Evolutionary conservation across 2,329 filamentous ascomycete genomes (phyloP).

Genomic region (Neofusicoccum kwambonambiense): DNA sequence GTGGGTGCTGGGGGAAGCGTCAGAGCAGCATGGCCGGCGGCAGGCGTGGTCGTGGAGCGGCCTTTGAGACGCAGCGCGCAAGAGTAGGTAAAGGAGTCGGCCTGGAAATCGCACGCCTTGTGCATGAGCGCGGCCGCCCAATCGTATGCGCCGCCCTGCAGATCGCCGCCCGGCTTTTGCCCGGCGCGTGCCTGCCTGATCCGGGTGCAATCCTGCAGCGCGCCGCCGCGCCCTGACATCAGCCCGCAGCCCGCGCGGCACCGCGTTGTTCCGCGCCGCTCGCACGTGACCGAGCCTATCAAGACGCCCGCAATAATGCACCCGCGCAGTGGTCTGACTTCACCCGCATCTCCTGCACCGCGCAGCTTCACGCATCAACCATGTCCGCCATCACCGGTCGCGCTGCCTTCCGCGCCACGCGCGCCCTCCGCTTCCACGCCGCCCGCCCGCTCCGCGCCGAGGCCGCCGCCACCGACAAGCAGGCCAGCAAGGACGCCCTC

Average conservation of each 20-base stretch:
- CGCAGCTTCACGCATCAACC: slow-evolving; percentile 13
- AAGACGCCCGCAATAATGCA: slow-evolving; percentile 3
- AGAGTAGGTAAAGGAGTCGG: neutral
- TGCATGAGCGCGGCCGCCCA: slow-evolving; percentile 7
- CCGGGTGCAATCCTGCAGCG: neutral
- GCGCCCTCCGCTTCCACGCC: slow-evolving; percentile 42
- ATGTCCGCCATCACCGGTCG: slow-evolving; percentile 50
- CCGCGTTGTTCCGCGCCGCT: neutral
- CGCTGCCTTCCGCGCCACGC: slow-evolving; percentile 46
- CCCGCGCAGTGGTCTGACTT: slow-evolving; percentile 5
- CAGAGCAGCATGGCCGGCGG: neutral
- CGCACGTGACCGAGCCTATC: slow-evolving; percentile 8
- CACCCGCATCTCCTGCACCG: slow-evolving; percentile 20
- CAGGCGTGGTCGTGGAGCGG: neutral
- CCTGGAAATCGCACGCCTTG: neutral
- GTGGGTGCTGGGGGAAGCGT: slow-evolving; percentile 7
- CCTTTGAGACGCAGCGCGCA: slow-evolving; percentile 2
- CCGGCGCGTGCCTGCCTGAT: neutral
- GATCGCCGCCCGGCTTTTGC: slow-evolving; percentile 5
- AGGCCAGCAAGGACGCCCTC: slow-evolving; percentile 49
- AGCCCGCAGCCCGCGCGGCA: neutral
- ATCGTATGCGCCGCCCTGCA: slow-evolving; percentile 12
- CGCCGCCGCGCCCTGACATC: slow-evolving; percentile 5
- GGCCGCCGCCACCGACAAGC: slow-evolving; percentile 44
- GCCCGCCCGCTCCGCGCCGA: slow-evolving; percentile 31